Evolutionary conservation across 768 basidiomycete genomes (phyloP).

Genomic region (Pluteus cervinus): DNA sequence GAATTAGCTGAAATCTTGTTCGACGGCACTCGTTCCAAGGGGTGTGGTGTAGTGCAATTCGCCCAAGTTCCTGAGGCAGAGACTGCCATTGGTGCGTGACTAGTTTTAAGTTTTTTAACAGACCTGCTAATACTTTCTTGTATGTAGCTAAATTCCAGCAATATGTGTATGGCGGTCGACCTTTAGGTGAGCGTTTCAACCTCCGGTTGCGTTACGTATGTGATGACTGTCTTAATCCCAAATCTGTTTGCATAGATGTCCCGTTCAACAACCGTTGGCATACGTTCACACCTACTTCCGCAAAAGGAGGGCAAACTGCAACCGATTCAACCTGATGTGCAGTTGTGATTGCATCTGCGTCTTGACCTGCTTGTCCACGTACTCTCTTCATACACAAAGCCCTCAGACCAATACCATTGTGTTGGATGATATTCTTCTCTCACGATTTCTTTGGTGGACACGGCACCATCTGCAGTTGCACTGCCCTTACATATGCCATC

Average conservation of each 20-base stretch:
- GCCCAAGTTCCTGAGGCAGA: conserved; percentile 82
- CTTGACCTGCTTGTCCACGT: background rate
- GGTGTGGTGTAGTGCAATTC: conserved; percentile 95
- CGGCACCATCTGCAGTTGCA: conserved; percentile 2
- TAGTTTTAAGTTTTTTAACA: background rate
- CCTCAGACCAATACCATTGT: background rate
- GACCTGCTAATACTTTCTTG: conserved; percentile 3
- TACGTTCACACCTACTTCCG: conserved; percentile 83
- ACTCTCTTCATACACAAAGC: background rate
- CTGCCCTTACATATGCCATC: background rate
- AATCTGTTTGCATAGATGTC: no score
- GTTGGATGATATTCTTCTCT: background rate
- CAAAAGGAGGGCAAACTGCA: conserved; percentile 76
- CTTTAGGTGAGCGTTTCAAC: conserved; percentile 47
- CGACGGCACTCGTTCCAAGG: conserved; percentile 89
- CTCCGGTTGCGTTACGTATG: no score
- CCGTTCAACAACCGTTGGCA: conserved; percentile 97
- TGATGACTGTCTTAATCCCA: no score
- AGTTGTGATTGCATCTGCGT: background rate
- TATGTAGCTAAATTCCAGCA: conserved; percentile 82
- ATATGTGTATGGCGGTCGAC: conserved; percentile 92
- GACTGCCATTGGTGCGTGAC: conserved; percentile 75
- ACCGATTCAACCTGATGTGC: conserved; percentile 56
- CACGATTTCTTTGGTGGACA: background rate
- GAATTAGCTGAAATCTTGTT: conserved; percentile 93